These are phyloP conservation scores for Henningerozyma blattae DNA, from an alignment of 805 yeast species.

Conservation along the genomic window DNA sequence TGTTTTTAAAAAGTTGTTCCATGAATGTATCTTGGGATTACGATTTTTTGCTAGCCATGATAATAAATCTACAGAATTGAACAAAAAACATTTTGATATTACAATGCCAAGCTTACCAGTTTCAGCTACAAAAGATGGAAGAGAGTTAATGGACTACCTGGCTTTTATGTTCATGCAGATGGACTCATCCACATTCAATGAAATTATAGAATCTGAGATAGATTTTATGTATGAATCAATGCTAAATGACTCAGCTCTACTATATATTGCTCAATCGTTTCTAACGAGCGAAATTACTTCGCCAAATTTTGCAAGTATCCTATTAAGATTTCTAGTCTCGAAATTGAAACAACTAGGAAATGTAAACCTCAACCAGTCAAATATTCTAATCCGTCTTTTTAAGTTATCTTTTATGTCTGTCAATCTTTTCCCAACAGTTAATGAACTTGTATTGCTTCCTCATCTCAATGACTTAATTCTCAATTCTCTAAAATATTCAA, in stretches of 20 bases:
- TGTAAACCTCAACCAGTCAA: slow-evolving; percentile 63
- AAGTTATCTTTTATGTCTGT: slow-evolving; percentile 94
- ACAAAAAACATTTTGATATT: slow-evolving; percentile 39
- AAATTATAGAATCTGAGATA: slow-evolving; percentile 72
- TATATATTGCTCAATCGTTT: slow-evolving; percentile 89
- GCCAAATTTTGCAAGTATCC: slow-evolving; percentile 76
- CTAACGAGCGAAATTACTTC: slow-evolving; percentile 91
- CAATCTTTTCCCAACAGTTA: slow-evolving; percentile 74
- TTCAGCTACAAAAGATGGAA: slow-evolving; percentile 82
- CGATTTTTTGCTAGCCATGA: slow-evolving; percentile 50
- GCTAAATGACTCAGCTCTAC: slow-evolving; percentile 69
- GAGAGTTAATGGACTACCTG: slow-evolving; percentile 89
- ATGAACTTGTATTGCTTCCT: slow-evolving; percentile 80
- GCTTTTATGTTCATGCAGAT: slow-evolving; percentile 89
- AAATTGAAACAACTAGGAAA: slow-evolving; percentile 73
- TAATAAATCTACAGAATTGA: slow-evolving; percentile 15
- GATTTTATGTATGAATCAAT: slow-evolving; percentile 67
- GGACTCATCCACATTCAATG: slow-evolving; percentile 93
- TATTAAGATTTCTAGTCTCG: slow-evolving; percentile 62
- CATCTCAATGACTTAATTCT: slow-evolving; percentile 76
- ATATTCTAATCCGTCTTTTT: slow-evolving; percentile 74
- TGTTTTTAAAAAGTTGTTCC: slow-evolving; percentile 62
- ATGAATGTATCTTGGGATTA: slow-evolving; percentile 76
- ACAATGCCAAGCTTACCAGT: slow-evolving; percentile 77
- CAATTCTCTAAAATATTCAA: slow-evolving; percentile 64